These are phyloP conservation scores for Proliferodiscus dingleyae DNA, from an alignment of 2,329 filamentous ascomycete genomes.

Conservation along the genomic window DNA sequence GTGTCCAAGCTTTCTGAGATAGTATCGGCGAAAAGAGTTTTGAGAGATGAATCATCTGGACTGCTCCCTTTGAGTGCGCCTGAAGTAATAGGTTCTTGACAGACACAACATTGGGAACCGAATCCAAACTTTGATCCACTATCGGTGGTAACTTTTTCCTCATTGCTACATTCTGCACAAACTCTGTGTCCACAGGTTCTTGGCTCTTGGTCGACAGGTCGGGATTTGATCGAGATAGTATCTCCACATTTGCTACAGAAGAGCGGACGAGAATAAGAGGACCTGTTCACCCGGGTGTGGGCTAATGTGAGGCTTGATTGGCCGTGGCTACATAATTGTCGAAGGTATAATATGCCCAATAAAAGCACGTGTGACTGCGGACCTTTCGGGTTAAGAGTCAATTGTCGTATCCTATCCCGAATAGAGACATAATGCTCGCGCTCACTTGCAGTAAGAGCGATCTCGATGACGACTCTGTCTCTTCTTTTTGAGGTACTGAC, in stretches of 20 bases:
- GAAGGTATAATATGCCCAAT: neutral
- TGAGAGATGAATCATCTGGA: neutral
- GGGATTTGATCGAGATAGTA: neutral
- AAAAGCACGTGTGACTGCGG: neutral
- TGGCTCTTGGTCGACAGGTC: neutral
- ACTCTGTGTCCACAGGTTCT: slow-evolving; percentile 4
- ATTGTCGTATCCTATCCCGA: neutral
- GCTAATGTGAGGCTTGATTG: neutral
- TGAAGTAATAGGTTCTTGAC: slow-evolving; percentile 3
- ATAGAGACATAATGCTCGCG: neutral
- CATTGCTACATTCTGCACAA: neutral
- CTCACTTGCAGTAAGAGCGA: neutral
- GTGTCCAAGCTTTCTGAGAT: neutral
- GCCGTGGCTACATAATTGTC: slow-evolving; percentile 1
- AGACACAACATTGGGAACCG: neutral
- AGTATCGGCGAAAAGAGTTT: neutral
- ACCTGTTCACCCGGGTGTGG: neutral
- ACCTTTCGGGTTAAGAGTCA: neutral
- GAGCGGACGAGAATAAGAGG: neutral
- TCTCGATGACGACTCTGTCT: neutral
- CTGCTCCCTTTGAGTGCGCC: neutral
- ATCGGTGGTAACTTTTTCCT: neutral
- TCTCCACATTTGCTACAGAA: neutral
- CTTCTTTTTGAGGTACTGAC: neutral
- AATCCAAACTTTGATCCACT: neutral